Evolutionary conservation across 2,329 filamentous ascomycete genomes (phyloP), one percentile per base, ranked within the genome.

Genomic region (Pseudodiploospora longispora): DNA sequence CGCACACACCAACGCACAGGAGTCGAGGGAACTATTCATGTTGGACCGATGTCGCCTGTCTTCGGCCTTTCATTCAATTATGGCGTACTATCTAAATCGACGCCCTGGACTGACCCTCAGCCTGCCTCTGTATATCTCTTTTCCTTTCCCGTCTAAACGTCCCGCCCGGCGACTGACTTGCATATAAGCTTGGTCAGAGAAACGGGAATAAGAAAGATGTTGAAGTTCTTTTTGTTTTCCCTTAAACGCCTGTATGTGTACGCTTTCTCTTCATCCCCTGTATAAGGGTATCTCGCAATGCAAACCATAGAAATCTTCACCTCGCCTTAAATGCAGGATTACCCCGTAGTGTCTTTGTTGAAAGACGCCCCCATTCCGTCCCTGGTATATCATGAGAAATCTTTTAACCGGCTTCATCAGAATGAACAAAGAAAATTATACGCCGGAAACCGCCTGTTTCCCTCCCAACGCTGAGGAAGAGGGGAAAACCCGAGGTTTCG

Each of bases 201-300:
- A 65, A 60, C 53, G 61, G 63, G 63, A 63, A 63, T 60, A 19
- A 55, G 60, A 68, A 69, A 69, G 64, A 69, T 68, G 67, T 70
- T 70, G 67, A 70, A 70, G 50, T 67, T 67, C 65, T 68, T 69
- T 66, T 63, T 48, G 57, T 62, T 65, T 67, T 60, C 64, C 63
- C 61, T 51, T 60, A 60, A 68, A 67, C 63, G 63, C 65, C 64
- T 52, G 50, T 54, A 54, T 57, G 50, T 53, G 53, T 52, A 55
- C 52, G 55, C 55, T 55, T 58, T 54, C 54, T 57, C 53, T 52
- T 47, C 55, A 50, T 59, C 57, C 56, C 57, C 53, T 52, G 54
- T 52, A 52, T 54, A 55, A 57, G 60, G 62, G 61, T 67, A 65
- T 65, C 63, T 66, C 58, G 55, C 62, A 62, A 65, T 66, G 62